Conservation (phyloP, 2,329 filamentous ascomycete species). For the Aspergillus sp. region DNA sequence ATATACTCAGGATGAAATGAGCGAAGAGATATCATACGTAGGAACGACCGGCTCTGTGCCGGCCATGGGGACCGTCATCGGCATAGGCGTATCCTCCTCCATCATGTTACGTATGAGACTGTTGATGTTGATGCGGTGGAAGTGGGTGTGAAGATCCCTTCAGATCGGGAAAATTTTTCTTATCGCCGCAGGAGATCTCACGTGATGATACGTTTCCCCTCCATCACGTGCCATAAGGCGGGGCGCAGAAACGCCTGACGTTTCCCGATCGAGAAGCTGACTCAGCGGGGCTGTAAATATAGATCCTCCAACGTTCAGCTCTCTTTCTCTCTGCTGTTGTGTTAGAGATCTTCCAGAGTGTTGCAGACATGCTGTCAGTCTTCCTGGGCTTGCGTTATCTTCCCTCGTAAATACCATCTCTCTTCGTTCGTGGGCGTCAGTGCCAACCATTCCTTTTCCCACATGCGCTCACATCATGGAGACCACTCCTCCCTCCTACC, state of each 20-base stretch:
- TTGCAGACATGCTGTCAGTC: too few relatives aligned
- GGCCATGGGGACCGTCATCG: background rate
- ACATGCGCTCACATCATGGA: constrained; percentile 44
- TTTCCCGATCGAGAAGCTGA: too few relatives aligned
- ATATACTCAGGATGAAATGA: background rate
- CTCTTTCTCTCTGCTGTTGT: too few relatives aligned
- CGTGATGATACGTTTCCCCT: background rate
- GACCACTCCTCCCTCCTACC: constrained; percentile 59
- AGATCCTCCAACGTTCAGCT: too few relatives aligned
- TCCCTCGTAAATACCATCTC: background rate
- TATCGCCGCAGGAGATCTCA: background rate
- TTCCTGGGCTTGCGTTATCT: background rate
- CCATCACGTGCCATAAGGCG: too few relatives aligned
- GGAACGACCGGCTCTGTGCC: background rate
- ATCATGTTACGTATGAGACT: background rate
- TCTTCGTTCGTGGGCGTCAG: background rate
- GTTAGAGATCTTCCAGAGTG: too few relatives aligned
- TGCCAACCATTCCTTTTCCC: background rate
- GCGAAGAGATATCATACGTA: background rate
- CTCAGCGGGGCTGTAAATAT: too few relatives aligned
- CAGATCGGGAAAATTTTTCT: constrained; percentile 1
- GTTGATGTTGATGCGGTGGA: background rate
- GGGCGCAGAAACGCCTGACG: too few relatives aligned
- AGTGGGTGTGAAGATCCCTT: background rate
- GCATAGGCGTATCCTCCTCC: background rate